Evolutionary conservation across 306 rosid genomes (phyloP).

Genomic region (Acacia crassicarpa): DNA sequence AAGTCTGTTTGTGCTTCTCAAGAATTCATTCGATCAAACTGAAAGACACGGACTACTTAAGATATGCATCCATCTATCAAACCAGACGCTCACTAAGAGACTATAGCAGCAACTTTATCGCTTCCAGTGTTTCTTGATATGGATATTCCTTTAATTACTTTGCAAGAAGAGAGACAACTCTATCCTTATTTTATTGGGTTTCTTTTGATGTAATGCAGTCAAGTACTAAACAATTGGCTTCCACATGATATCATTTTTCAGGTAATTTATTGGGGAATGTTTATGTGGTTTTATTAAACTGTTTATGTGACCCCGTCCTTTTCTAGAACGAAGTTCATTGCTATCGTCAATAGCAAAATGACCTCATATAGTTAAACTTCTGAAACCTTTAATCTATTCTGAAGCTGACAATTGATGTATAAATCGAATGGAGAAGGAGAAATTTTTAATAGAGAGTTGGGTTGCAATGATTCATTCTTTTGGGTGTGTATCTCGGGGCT

Average conservation of each 20-base stretch:
- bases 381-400: neutral
- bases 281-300: conserved; percentile 11
- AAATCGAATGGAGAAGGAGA: neutral
- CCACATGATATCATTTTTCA: conserved; percentile 74
- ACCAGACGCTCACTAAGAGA: neutral
- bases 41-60: neutral
- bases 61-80: neutral
- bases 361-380: neutral
- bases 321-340: conserved; percentile 17
- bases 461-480: neutral
- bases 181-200: neutral
- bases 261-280: conserved; percentile 45
- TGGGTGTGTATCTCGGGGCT: neutral
- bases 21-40: neutral
- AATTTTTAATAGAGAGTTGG: neutral
- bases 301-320: neutral
- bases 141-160: conserved; percentile 17
- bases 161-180: conserved; percentile 12
- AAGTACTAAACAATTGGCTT: conserved; percentile 70
- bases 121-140: conserved; percentile 3
- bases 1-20: neutral
- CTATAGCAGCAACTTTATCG: neutral
- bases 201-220: conserved; percentile 54
- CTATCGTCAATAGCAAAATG: conserved; percentile 19
- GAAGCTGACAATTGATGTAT: conserved; percentile 4